Conservation (phyloP, 2,329 filamentous ascomycete genomes). For the Fusarium equiseti region DNA sequence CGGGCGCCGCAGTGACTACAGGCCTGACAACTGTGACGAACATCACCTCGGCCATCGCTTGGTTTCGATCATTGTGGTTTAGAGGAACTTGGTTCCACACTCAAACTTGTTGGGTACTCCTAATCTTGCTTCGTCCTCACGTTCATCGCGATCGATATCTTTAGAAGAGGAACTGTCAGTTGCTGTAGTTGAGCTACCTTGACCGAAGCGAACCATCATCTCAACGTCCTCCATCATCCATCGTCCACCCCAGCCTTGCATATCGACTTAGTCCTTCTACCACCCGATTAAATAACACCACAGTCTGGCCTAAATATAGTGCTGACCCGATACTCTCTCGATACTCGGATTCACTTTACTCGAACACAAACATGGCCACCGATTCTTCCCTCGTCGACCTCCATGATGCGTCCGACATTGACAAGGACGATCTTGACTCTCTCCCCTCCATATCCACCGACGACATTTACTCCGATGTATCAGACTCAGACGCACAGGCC, state of each 20-base stretch:
- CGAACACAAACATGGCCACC: slow-evolving; percentile 48
- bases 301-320: neutral
- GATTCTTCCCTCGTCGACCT: slow-evolving; percentile 66
- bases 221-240: slow-evolving; percentile 21
- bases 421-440: slow-evolving; percentile 71
- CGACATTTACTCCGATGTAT: slow-evolving; percentile 67
- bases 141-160: neutral
- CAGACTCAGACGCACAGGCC: slow-evolving; percentile 84
- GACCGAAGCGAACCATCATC: slow-evolving; percentile 34
- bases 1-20: slow-evolving; percentile 38
- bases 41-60: slow-evolving; percentile 19
- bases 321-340: neutral
- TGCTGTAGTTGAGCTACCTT: neutral
- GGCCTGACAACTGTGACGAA: slow-evolving; percentile 21
- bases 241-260: slow-evolving; percentile 7
- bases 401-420: slow-evolving; percentile 59
- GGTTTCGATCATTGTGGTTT: slow-evolving; percentile 5
- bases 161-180: neutral
- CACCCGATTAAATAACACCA: neutral
- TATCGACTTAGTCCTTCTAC: neutral
- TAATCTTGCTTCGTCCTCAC: neutral
- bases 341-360: neutral
- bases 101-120: neutral
- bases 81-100: neutral
- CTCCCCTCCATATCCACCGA: slow-evolving; percentile 72